Evolutionary conservation across 208 protist genomes (phyloP), one percentile per base, ranked within the genome.

Genomic region (Acanthamoeba sp.): DNA sequence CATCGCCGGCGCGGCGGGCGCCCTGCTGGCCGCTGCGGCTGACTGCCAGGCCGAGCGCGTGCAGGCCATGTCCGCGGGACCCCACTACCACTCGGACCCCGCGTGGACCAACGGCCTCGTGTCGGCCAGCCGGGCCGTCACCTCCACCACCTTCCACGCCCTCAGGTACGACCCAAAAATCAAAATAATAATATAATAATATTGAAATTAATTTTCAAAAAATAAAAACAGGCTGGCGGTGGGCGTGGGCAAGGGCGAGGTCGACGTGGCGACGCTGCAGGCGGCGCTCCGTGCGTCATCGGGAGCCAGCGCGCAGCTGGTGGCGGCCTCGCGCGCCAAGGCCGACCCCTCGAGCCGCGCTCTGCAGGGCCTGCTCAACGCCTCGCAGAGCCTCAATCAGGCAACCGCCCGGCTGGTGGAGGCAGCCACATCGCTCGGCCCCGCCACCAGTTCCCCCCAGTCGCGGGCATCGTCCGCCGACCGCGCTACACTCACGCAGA

Each of bases 81-180:
- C 48, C 48, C 84, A 62, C 29, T 90, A 90, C n/a, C 84, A 90
- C 84, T 20, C 29, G 1, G 84, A 90, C 32, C 84, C 84, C 3
- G 38, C 84, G 1, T 90, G 84, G 84, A 69, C 84, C 12, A 48
- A 90, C 22, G 84, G 84, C 24, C 84, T 90, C 57, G 84, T 90
- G 9, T 90, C 84, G 57, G 84, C 84, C 36, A 69, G 84, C 29
- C 84, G 84, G n/a, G 84, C 84, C 9, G 84, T 90, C 57, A 69
- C 84, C n/a, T 71, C 84, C 14, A 40, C 84, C 48, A 82, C 73
- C 38, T 82, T 82, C 73, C 73, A 82, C 18, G 73, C 73, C 20
- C 73, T 82, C 24, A 42, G n/a, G 73, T 78, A 27, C 69, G 69
- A 3, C 16, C 2, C 36, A 10, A 48, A 3, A 48, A n/a, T n/a